phyloP scores from a whole-genome alignment of 1,284 basidiomycete genomes.

The Fomes fomentarius region DNA sequence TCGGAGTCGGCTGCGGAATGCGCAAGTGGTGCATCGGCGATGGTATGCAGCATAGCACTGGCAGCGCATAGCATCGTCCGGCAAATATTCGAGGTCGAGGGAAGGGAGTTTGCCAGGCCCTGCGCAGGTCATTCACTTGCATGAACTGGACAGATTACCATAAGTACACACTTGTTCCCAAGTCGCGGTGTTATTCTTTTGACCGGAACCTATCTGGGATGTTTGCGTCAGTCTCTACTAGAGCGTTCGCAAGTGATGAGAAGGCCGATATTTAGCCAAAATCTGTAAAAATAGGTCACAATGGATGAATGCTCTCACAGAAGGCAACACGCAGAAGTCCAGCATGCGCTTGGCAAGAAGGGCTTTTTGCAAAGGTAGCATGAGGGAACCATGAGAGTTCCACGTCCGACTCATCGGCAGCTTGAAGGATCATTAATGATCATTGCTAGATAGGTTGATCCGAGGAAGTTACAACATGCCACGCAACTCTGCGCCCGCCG shows the following conservation, averaged over 20 bases:
- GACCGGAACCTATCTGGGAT: not conserved
- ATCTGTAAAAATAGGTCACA: slow-evolving; percentile 15
- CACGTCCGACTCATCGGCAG: too few species aligned
- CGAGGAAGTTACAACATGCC: too few species aligned
- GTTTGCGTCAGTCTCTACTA: slow-evolving; percentile 12
- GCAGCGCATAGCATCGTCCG: slow-evolving; percentile 10
- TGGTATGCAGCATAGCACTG: slow-evolving; percentile 6
- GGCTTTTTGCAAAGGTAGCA: not conserved
- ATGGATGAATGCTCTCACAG: slow-evolving; percentile 21
- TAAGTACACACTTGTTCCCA: slow-evolving; percentile 23
- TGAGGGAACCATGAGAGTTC: too few species aligned
- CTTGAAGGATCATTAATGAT: too few species aligned
- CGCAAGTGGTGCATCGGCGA: not conserved
- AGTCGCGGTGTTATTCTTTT: slow-evolving; percentile 14
- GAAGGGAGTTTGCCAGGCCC: not conserved
- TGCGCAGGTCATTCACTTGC: slow-evolving; percentile 13
- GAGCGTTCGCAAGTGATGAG: not conserved
- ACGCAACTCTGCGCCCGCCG: too few species aligned
- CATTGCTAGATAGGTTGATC: too few species aligned
- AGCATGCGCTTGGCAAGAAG: slow-evolving; percentile 4
- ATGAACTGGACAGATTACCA: slow-evolving; percentile 10
- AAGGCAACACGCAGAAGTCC: not conserved
- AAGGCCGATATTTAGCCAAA: slow-evolving; percentile 23
- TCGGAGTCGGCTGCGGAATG: slow-evolving; percentile 1
- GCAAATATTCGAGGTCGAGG: slow-evolving; percentile 17